Evolutionary conservation across 768 basidiomycete species (phyloP).

Genomic region (Trametes sanguinea): DNA sequence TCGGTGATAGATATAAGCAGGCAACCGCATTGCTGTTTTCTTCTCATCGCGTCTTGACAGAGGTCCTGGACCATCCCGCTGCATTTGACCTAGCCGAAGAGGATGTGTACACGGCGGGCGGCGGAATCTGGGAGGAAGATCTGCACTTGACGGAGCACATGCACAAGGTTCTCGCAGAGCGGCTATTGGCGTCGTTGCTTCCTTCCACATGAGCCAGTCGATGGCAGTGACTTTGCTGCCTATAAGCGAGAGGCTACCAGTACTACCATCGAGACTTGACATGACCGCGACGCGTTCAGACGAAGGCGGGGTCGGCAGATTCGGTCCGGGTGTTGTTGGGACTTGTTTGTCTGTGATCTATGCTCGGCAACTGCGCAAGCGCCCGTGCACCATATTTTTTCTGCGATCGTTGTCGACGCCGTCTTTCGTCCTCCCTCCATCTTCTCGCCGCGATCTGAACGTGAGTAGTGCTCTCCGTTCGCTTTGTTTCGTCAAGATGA

Average conservation of each 20-base stretch:
- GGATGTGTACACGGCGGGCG: conserved; percentile 32
- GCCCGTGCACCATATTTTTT: conserved; percentile 6
- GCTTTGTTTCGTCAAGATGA: conserved; percentile 43
- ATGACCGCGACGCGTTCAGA: no score
- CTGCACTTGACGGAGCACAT: conserved; percentile 39
- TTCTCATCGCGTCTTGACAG: conserved; percentile 31
- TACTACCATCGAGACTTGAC: no score
- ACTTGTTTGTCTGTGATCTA: not conserved
- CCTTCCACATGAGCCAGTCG: no score
- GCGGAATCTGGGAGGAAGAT: conserved; percentile 42
- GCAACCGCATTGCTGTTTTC: conserved; percentile 40
- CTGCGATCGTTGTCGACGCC: not conserved
- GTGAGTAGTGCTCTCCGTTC: not conserved
- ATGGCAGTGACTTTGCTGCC: no score
- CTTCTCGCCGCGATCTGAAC: not conserved
- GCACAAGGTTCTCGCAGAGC: conserved; percentile 36
- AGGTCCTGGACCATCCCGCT: conserved; percentile 38
- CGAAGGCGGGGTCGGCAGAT: not conserved
- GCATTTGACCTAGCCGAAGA: conserved; percentile 36
- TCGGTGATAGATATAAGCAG: conserved; percentile 25
- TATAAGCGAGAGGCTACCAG: no score
- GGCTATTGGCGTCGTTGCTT: not conserved
- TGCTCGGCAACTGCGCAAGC: not conserved
- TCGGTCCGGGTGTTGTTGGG: conserved; percentile 13
- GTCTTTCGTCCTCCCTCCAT: not conserved